Evolutionary conservation across 306 rosid species (phyloP).

Genomic region (Cicer arietinum): DNA sequence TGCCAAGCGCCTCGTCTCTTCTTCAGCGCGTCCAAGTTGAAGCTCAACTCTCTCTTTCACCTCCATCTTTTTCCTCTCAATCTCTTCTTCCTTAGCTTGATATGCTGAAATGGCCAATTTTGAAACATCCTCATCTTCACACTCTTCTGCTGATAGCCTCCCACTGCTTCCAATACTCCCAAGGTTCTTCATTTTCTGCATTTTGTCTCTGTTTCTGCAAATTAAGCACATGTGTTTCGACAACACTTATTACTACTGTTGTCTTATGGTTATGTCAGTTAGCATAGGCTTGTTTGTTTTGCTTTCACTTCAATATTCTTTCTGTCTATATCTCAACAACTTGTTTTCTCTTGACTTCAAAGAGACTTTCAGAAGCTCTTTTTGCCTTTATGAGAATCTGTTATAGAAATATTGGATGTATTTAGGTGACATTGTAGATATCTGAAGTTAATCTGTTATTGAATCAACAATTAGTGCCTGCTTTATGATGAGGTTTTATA

Average conservation of each 20-base stretch:
- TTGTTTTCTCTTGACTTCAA: slow-evolving; percentile 55
- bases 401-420: slow-evolving; percentile 25
- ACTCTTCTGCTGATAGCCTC: slow-evolving; percentile 62
- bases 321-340: slow-evolving; percentile 48
- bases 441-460: slow-evolving; percentile 19
- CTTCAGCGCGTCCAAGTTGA: slow-evolving; percentile 86
- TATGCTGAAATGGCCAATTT: slow-evolving; percentile 65
- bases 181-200: slow-evolving; percentile 67
- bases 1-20: slow-evolving; percentile 81
- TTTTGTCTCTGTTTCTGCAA: slow-evolving; percentile 41
- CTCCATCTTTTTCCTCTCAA: slow-evolving; percentile 85
- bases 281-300: slow-evolving; percentile 45
- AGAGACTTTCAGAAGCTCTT: slow-evolving; percentile 19
- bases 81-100: slow-evolving; percentile 88
- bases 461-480: slow-evolving; percentile 27
- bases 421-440: slow-evolving; percentile 8
- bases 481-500: slow-evolving; percentile 37
- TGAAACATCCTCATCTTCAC: slow-evolving; percentile 65
- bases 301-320: slow-evolving; percentile 63
- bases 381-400: slow-evolving; percentile 28
- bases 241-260: slow-evolving; percentile 26
- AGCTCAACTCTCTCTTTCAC: slow-evolving; percentile 83
- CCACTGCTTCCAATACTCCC: slow-evolving; percentile 67
- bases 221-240: slow-evolving; percentile 42
- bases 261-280: slow-evolving; percentile 40